Evolutionary conservation across 106 monocot genomes (phyloP).

Genomic region (Dioscorea zingiberensis): DNA sequence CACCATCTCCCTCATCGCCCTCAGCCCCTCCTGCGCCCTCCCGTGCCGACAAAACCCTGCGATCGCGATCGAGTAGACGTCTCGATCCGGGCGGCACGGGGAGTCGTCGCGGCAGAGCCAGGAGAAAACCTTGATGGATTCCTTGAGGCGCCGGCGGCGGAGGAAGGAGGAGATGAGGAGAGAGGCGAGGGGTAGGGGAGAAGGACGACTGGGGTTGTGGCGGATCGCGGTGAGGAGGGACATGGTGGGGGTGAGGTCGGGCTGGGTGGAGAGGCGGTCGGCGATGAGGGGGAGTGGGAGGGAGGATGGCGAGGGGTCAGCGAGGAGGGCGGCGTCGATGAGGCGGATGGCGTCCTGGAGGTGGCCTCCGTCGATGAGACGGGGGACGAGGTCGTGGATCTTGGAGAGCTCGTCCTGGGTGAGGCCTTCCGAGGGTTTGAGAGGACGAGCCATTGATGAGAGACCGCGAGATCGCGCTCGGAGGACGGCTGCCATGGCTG

Average conservation of each 20-base stretch:
- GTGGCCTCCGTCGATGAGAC: constrained; percentile 30
- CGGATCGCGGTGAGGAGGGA: constrained; percentile 40
- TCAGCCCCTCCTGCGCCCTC: constrained; percentile 28
- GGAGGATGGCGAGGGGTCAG: constrained; percentile 16
- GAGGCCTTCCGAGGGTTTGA: constrained; percentile 8
- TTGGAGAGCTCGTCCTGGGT: constrained; percentile 19
- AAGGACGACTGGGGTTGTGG: constrained; percentile 35
- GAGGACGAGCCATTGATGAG: background rate
- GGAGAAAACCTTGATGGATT: constrained; percentile 39
- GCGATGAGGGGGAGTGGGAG: constrained; percentile 31
- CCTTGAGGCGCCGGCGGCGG: constrained; percentile 14
- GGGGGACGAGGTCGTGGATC: constrained; percentile 32
- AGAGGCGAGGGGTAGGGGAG: constrained; percentile 30
- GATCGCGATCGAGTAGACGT: constrained; percentile 19
- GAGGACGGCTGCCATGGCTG: background rate
- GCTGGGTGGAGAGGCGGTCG: constrained; percentile 28
- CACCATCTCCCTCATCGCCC: constrained; percentile 35
- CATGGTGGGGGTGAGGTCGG: constrained; percentile 32
- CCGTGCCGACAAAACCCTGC: constrained; percentile 30
- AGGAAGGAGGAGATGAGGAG: constrained; percentile 35
- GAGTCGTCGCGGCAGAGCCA: constrained; percentile 50
- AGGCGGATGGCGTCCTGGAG: constrained; percentile 35
- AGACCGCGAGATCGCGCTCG: background rate
- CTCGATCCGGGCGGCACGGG: constrained; percentile 27
- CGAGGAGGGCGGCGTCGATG: constrained; percentile 37